phyloP scores from a whole-genome alignment of 2,329 filamentous ascomycete species.

The Colletotrichum tanaceti region DNA sequence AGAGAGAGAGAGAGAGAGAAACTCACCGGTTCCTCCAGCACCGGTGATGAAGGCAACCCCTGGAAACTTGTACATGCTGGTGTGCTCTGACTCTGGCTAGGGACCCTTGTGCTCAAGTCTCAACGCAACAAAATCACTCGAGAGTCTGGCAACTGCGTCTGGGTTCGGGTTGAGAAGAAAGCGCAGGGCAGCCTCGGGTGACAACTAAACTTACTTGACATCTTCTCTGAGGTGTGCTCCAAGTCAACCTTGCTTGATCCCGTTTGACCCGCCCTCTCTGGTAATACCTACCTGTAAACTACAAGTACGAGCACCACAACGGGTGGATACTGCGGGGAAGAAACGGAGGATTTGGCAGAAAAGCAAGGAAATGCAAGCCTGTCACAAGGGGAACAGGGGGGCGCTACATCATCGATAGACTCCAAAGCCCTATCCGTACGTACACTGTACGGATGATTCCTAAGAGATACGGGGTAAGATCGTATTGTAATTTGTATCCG shows the following conservation, averaged over 20 bases:
- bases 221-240: constrained; percentile 12
- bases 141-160: not conserved
- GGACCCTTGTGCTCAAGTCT: not conserved
- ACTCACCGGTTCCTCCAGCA: constrained; percentile 58
- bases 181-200: not conserved
- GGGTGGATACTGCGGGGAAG: constrained; percentile 38
- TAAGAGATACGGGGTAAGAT: constrained; percentile 12
- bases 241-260: not conserved
- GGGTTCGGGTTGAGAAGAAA: too few relatives aligned
- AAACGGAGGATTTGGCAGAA: constrained; percentile 16
- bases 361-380: constrained; percentile 3
- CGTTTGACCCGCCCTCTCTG: not conserved
- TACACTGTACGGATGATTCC: too few relatives aligned
- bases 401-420: not conserved
- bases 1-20: too few relatives aligned
- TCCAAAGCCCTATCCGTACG: too few relatives aligned
- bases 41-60: constrained; percentile 61
- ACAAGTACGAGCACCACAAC: not conserved
- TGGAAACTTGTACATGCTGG: constrained; percentile 48
- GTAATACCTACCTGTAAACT: too few relatives aligned
- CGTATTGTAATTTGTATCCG: too few relatives aligned
- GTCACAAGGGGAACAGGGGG: not conserved
- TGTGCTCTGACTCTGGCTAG: not conserved
- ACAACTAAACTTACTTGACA: constrained; percentile 4
- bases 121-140: not conserved